Conservation (phyloP, 1,139 yeast genomes). For the Candida neerlandica region DNA sequence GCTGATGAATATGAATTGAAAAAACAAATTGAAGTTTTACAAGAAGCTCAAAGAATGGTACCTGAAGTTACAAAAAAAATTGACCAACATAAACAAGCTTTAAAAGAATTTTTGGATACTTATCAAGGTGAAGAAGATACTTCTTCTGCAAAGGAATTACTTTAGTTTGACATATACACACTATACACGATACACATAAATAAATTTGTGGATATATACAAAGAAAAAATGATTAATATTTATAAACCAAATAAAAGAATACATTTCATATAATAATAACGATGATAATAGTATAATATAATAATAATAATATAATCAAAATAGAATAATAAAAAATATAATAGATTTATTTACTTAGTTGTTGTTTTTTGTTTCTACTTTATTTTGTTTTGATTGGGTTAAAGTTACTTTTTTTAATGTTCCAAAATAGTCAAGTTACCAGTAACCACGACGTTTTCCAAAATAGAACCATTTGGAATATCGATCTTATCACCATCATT, state of each 20-base stretch:
- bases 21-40: slow-evolving; percentile 62
- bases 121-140: slow-evolving; percentile 55
- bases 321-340: background rate
- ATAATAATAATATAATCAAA: too few relatives aligned
- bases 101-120: slow-evolving; percentile 31
- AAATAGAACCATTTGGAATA: slow-evolving; percentile 91
- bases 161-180: slow-evolving; percentile 5
- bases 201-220: too few relatives aligned
- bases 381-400: background rate
- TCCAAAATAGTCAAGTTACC: slow-evolving; percentile 95
- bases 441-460: slow-evolving; percentile 96
- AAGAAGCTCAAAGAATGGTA: slow-evolving; percentile 69
- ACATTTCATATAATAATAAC: slow-evolving; percentile 1
- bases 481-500: slow-evolving; percentile 96
- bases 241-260: background rate
- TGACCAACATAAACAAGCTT: slow-evolving; percentile 47
- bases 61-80: slow-evolving; percentile 63
- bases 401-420: slow-evolving; percentile 50
- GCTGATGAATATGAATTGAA: slow-evolving; percentile 74
- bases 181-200: too few relatives aligned
- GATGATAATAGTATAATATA: background rate
- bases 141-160: slow-evolving; percentile 39
- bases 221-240: background rate
- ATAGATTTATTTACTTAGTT: background rate
- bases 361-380: background rate